Percentiles rank a stretch among this genome's conserved stretches.
Evolutionary conservation across 805 yeast genomes (phyloP).

Genomic region (Yarrowia sp.): DNA sequence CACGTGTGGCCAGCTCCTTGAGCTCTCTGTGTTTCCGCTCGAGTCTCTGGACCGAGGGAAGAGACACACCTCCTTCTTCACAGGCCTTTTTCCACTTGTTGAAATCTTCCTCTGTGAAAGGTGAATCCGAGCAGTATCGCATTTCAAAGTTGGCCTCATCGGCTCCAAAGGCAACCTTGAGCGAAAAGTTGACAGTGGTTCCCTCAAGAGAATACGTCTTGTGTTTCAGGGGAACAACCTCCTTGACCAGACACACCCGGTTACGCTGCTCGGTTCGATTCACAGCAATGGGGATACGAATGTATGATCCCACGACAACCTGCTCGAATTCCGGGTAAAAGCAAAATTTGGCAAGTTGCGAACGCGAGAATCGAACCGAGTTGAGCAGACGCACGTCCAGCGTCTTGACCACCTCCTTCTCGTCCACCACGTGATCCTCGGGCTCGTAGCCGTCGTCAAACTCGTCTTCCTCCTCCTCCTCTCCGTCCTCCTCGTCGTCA

Average conservation of each 20-base stretch:
- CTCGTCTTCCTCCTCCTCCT: constrained; percentile 50
- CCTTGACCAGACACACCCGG: constrained; percentile 82
- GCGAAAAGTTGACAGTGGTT: constrained; percentile 60
- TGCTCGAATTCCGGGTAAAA: constrained; percentile 83
- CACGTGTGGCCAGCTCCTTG: constrained; percentile 65
- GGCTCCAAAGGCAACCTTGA: constrained; percentile 82
- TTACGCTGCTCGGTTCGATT: constrained; percentile 68
- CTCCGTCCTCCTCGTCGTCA: constrained; percentile 50
- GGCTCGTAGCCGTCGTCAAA: constrained; percentile 59
- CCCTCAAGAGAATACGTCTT: constrained; percentile 60
- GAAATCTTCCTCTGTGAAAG: constrained; percentile 74
- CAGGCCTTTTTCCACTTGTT: constrained; percentile 69
- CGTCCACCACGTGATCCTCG: constrained; percentile 56
- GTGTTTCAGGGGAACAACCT: constrained; percentile 55
- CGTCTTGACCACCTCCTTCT: constrained; percentile 47
- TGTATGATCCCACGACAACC: constrained; percentile 74
- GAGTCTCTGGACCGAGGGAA: constrained; percentile 71
- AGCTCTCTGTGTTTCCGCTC: constrained; percentile 70
- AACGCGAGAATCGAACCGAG: constrained; percentile 76
- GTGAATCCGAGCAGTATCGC: constrained; percentile 79
- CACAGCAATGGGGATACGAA: constrained; percentile 80
- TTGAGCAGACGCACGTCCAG: constrained; percentile 72
- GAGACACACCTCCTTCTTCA: constrained; percentile 59
- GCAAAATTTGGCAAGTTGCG: constrained; percentile 74
- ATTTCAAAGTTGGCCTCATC: constrained; percentile 77